Base-by-base conservation (phyloP, 2,329 filamentous ascomycete genomes). In the Aspergillus niger region DNA sequence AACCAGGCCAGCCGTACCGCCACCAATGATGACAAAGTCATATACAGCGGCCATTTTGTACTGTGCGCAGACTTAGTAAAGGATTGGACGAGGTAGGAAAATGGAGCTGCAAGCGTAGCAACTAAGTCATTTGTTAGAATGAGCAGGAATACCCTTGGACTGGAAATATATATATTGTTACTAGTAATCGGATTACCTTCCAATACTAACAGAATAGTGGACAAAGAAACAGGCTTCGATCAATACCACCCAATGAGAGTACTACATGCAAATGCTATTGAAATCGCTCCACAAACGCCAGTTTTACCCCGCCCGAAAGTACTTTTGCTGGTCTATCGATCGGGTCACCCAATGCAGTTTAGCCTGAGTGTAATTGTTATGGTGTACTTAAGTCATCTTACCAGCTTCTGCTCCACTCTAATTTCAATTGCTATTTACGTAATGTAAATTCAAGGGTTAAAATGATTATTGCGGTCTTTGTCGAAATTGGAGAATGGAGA, bases 11-110 rank as follows among this genome's bases (percentile, higher is more conserved):
- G 58, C 58, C 8, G 58, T 53, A 47, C 58, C 58, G 36, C 58
- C 58, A 28, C 58, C 58, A 43, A 60, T 32, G 38, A 60, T 10
- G 3, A 60, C 13, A 60, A 38, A 57, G 38, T 60, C 58, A 57
- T 57, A 57, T 50, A 22, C 44, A 41, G 55, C 26, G n/a, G 55
- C 55, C 55, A 57, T 57, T 57, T 10, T 38, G 55, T 50, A 50
- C 32, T 50, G 55, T 41, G 30, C 20, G 55, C 55, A 28, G 30
- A 15, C 30, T 30, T 57, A n/a, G 4, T 13, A 5, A n/a, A n/a
- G 41, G 55, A 28, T 41, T 50, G 32, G 43, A 57, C 22, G 43
- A 57, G 20, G 20, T 20, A 20, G 20, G 20, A 20, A 20, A 20
- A 20, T 20, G 20, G 20, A 20, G 20, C 20, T 20, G 20, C 22